Evolutionary conservation across 371 early-diverging fungal species (phyloP).

Genomic region (Zychaea mexicana): DNA sequence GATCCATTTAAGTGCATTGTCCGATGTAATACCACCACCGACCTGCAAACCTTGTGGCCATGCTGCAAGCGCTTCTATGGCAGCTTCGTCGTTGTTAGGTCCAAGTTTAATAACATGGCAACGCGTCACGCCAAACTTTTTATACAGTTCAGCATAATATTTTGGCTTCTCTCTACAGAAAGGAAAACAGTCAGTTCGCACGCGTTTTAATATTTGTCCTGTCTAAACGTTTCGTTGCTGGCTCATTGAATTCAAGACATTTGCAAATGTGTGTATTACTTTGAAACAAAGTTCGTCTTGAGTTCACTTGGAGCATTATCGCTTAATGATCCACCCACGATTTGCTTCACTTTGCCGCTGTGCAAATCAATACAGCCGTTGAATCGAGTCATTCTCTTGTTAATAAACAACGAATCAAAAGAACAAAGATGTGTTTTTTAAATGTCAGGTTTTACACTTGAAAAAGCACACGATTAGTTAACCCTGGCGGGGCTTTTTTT

Average conservation of each 20-base stretch:
- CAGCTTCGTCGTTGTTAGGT: constrained; percentile 86
- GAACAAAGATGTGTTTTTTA: background rate
- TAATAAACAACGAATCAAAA: background rate
- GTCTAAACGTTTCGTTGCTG: no score
- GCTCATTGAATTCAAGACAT: background rate
- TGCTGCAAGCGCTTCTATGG: constrained; percentile 75
- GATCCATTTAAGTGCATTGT: constrained; percentile 89
- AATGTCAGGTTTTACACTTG: background rate
- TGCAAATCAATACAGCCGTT: constrained; percentile 97
- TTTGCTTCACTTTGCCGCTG: constrained; percentile 96
- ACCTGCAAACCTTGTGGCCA: constrained; percentile 92
- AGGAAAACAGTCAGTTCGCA: background rate
- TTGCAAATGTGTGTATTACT: constrained; percentile 36
- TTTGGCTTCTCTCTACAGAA: constrained; percentile 66
- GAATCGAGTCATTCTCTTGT: constrained; percentile 63
- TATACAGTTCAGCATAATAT: constrained; percentile 84
- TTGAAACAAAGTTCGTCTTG: constrained; percentile 91
- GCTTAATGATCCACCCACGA: constrained; percentile 91
- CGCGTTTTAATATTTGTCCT: background rate
- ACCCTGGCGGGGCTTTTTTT: background rate
- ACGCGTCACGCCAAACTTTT: constrained; percentile 69
- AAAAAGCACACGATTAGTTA: no score
- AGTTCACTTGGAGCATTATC: constrained; percentile 68
- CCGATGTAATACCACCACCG: constrained; percentile 93
- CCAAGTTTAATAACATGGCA: constrained; percentile 97